Percentiles rank a stretch among this genome's conserved stretches.
phyloP scores from a whole-genome alignment of 2,329 filamentous ascomycete genomes.

The Alternaria brassicicola region DNA sequence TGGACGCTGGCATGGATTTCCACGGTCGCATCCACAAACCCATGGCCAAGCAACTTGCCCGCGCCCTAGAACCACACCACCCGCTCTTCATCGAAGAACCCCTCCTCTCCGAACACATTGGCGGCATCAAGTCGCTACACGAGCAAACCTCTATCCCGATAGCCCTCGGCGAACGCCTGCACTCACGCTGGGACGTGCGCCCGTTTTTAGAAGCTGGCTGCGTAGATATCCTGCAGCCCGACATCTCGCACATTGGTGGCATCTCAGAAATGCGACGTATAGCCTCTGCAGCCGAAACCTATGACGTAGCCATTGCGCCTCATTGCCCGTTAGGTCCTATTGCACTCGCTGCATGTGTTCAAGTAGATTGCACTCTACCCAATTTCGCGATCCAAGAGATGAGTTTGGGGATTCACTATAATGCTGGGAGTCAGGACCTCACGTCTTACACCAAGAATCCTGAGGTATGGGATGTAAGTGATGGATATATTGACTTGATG shows the following conservation, averaged over 20 bases:
- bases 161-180: slow-evolving; percentile 73
- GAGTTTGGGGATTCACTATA: slow-evolving; percentile 81
- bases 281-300: slow-evolving; percentile 73
- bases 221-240: slow-evolving; percentile 75
- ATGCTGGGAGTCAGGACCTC: slow-evolving; percentile 52
- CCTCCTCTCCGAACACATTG: slow-evolving; percentile 70
- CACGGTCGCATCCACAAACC: slow-evolving; percentile 78
- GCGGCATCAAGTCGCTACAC: slow-evolving; percentile 67
- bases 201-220: slow-evolving; percentile 71
- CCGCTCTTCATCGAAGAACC: slow-evolving; percentile 81
- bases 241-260: slow-evolving; percentile 73
- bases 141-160: slow-evolving; percentile 67
- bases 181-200: slow-evolving; percentile 75
- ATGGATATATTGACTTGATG: slow-evolving; percentile 67
- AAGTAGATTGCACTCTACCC: slow-evolving; percentile 65
- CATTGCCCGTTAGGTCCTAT: slow-evolving; percentile 77
- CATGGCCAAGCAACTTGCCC: slow-evolving; percentile 80
- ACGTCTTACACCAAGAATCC: slow-evolving; percentile 70
- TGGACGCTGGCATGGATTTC: slow-evolving; percentile 78
- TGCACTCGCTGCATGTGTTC: slow-evolving; percentile 72
- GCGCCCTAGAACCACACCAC: slow-evolving; percentile 67
- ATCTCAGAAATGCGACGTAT: slow-evolving; percentile 74
- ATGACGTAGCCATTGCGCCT: slow-evolving; percentile 74
- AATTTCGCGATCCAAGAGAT: slow-evolving; percentile 78
- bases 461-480: slow-evolving; percentile 68